Conservation (phyloP, 2,329 filamentous ascomycete genomes). For the Penicillium hordei region DNA sequence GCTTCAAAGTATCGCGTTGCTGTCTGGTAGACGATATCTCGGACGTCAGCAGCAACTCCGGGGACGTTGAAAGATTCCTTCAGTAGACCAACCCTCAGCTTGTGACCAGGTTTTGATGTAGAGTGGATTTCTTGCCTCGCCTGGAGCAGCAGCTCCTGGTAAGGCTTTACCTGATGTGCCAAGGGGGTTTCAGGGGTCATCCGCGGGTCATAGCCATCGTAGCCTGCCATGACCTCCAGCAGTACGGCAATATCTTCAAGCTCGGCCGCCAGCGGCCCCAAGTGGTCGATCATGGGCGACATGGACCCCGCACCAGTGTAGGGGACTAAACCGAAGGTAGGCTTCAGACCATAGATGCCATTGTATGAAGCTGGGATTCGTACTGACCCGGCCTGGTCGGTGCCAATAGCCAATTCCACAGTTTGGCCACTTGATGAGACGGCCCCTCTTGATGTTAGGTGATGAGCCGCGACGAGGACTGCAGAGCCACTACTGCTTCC, state of each 20-base stretch:
- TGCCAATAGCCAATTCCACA: constrained; percentile 40
- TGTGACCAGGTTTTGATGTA: constrained; percentile 23
- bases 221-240: constrained; percentile 49
- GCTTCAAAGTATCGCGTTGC: constrained; percentile 40
- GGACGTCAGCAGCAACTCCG: constrained; percentile 42
- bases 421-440: constrained; percentile 25
- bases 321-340: constrained; percentile 51
- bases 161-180: constrained; percentile 33
- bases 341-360: constrained; percentile 49
- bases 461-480: constrained; percentile 31
- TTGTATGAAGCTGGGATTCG: constrained; percentile 42
- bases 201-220: constrained; percentile 51
- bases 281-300: constrained; percentile 47
- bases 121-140: not conserved
- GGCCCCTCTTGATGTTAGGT: constrained; percentile 9
- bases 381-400: constrained; percentile 44
- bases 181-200: constrained; percentile 43
- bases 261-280: constrained; percentile 48
- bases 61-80: constrained; percentile 45
- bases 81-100: constrained; percentile 49
- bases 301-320: constrained; percentile 50
- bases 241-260: constrained; percentile 47
- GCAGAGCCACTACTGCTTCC: constrained; percentile 40
- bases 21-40: constrained; percentile 36
- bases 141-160: constrained; percentile 29